Evolutionary conservation across 768 basidiomycete species (phyloP), one percentile per base, ranked within the genome.

Genomic region (Tricholoma flavovirens): DNA sequence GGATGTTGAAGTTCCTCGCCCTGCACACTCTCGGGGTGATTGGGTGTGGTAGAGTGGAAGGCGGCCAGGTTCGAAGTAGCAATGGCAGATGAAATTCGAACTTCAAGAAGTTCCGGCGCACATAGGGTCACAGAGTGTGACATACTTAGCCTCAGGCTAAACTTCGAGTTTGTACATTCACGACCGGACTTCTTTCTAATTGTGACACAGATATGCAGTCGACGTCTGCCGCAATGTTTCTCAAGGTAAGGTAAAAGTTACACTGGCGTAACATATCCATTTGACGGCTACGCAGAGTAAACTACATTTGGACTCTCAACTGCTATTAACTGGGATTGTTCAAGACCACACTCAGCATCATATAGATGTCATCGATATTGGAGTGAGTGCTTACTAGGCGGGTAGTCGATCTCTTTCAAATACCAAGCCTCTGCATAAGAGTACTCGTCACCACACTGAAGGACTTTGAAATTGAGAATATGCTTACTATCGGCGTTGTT

Each of bases 351-450:
- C 9, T 36, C 33, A 51, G 33, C 38, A 36, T n/a, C 21, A 2
- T 3, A 11, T n/a, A n/a, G n/a, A n/a, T 8, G 30, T 2, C 15
- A 49, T 49, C n/a, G 46, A 49, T 49, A 14, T 3, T 49, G 14
- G 9, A 49, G 29, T n/a, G 17, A n/a, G 40, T 7, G 26, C 70
- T 64, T 61, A 77, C 77, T 68, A 49, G 78, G 73, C 10, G 79
- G 80, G 49, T 72, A 70, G 61, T 82, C 78, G 26, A 80, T 66
- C 46, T 76, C 69, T 38, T 76, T 69, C 33, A 82, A 62, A 59
- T 82, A 79, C 75, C 76, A 78, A 3, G 76, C 77, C 55, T 69
- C 79, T 80, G 63, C 62, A 30, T 1, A 32, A 17, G 40, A n/a
- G 32, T 17, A 26, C 3, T 17, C 33, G 22, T 49, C 19, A 57